phyloP scores from a whole-genome alignment of 345 rosid genomes.

The Brassica incana region DNA sequence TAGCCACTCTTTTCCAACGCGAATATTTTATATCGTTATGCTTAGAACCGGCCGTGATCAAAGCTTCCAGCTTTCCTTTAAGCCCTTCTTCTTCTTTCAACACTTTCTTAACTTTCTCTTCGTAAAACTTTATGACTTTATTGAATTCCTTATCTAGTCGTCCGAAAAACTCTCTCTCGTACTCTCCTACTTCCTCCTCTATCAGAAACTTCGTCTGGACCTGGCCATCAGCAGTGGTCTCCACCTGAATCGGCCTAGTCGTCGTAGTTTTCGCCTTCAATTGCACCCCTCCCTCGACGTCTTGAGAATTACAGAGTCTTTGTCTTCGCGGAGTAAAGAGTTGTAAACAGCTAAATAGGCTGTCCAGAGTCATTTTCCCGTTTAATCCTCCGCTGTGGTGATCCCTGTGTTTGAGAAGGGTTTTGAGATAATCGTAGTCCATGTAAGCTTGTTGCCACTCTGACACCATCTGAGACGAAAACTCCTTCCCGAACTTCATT shows the following conservation, averaged over 20 bases:
- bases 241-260: conserved; percentile 24
- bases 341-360: conserved; percentile 41
- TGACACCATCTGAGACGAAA: too few relatives aligned
- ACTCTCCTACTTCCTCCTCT: too few relatives aligned
- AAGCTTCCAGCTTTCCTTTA: too few relatives aligned
- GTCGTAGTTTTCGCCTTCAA: not conserved
- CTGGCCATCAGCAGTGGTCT: not conserved
- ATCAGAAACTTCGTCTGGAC: conserved; percentile 30
- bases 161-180: too few relatives aligned
- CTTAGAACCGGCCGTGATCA: not conserved
- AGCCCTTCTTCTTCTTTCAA: too few relatives aligned
- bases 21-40: too few relatives aligned
- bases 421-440: conserved; percentile 33
- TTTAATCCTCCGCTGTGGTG: conserved; percentile 22
- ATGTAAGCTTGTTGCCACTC: too few relatives aligned
- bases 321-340: conserved; percentile 30
- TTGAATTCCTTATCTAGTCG: too few relatives aligned
- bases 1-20: too few relatives aligned
- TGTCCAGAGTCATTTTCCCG: not conserved
- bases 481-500: too few relatives aligned
- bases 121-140: too few relatives aligned
- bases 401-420: conserved; percentile 19
- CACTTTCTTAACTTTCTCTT: too few relatives aligned
- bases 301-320: not conserved
- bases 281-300: conserved; percentile 35